These are phyloP conservation scores for Sporothrix globosa DNA, from an alignment of 2,329 filamentous ascomycete species.

Conservation along the genomic window DNA sequence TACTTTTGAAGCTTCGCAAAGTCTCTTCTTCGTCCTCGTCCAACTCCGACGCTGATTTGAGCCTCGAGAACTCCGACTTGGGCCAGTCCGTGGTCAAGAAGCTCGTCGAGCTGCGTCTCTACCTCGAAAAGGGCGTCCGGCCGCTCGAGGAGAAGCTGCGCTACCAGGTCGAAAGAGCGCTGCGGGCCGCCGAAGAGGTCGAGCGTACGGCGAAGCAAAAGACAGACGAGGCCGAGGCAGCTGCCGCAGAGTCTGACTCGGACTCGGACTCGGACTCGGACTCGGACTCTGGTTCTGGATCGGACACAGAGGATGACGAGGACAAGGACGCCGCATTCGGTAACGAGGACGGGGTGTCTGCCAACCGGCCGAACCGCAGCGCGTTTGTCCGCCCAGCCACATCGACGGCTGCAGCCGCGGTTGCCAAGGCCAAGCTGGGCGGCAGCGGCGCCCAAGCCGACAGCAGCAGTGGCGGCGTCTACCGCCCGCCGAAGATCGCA, in stretches of 20 bases:
- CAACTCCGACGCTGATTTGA: conserved; percentile 34
- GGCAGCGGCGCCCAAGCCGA: neutral
- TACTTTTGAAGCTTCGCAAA: conserved; percentile 77
- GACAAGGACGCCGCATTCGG: conserved; percentile 33
- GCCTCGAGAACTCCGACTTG: conserved; percentile 48
- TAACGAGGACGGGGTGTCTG: conserved; percentile 24
- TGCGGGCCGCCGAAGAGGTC: conserved; percentile 80
- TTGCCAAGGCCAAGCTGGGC: conserved; percentile 35
- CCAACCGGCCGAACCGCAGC: conserved; percentile 43
- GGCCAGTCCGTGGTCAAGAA: conserved; percentile 77
- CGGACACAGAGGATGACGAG: conserved; percentile 36
- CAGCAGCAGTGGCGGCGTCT: conserved; percentile 62
- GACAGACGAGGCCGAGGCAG: conserved; percentile 43
- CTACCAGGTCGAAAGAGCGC: conserved; percentile 94
- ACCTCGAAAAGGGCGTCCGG: conserved; percentile 87
- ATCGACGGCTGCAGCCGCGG: conserved; percentile 7
- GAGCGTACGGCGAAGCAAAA: conserved; percentile 52
- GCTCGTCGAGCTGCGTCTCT: conserved; percentile 87
- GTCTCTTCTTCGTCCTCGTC: conserved; percentile 37
- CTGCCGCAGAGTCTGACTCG: conserved; percentile 46
- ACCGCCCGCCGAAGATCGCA: conserved; percentile 85
- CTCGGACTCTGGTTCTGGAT: neutral
- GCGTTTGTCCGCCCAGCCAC: conserved; percentile 44
- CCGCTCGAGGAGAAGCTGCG: conserved; percentile 88
- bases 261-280: conserved; percentile 42